Percentiles rank a stretch among this genome's conserved stretches.
Evolutionary conservation across 2,329 filamentous ascomycete genomes (phyloP).

Genomic region (Verticillium albo-atrum): DNA sequence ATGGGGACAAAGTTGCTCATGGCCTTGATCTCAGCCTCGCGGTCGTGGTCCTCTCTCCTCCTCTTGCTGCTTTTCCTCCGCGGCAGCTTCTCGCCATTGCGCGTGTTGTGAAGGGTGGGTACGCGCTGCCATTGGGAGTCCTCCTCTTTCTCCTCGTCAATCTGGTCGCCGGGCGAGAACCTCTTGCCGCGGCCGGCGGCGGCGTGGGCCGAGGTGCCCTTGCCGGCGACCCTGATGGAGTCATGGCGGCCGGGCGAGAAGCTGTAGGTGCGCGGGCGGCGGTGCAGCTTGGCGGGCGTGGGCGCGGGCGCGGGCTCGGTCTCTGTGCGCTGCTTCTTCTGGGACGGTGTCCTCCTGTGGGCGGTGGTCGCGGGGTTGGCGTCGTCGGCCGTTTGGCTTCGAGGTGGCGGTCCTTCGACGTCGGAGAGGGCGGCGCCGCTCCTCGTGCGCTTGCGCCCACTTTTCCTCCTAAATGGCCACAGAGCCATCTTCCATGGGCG

Average conservation of each 20-base stretch:
- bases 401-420: conserved; percentile 41
- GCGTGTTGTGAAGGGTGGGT: conserved; percentile 21
- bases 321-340: conserved; percentile 40
- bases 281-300: conserved; percentile 46
- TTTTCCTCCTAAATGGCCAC: conserved; percentile 78
- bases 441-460: conserved; percentile 57
- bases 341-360: conserved; percentile 14
- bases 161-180: conserved; percentile 1
- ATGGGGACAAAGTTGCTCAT: conserved; percentile 70
- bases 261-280: conserved; percentile 49
- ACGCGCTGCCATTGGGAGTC: neutral
- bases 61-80: conserved; percentile 70
- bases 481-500: conserved; percentile 57
- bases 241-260: conserved; percentile 59
- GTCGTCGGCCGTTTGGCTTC: conserved; percentile 27
- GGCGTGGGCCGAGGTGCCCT: neutral
- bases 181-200: conserved; percentile 4
- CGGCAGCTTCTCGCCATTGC: conserved; percentile 32
- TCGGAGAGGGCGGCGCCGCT: conserved; percentile 51
- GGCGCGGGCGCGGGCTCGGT: too few species aligned
- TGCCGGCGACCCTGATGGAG: conserved; percentile 36
- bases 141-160: neutral
- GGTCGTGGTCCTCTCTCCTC: conserved; percentile 67
- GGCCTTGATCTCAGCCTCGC: conserved; percentile 84
- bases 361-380: conserved; percentile 9